Conservation (phyloP, 2,329 filamentous ascomycete genomes). For the Pestalotiopsis sp. region DNA sequence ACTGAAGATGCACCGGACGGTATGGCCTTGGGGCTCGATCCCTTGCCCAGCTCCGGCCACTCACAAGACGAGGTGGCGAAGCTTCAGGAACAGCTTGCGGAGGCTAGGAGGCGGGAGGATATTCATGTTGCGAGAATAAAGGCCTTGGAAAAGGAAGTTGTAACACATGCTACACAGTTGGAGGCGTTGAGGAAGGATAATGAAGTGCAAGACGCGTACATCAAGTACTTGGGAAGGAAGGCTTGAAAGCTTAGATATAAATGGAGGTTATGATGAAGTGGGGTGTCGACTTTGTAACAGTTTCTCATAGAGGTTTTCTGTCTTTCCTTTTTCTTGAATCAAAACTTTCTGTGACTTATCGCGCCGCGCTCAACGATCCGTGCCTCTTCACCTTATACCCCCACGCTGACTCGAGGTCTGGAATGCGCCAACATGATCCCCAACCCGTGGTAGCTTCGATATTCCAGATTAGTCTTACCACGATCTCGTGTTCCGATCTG, state of each 20-base stretch:
- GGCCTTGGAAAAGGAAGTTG: background rate
- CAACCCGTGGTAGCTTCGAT: constrained; percentile 57
- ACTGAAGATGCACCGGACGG: background rate
- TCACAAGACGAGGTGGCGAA: background rate
- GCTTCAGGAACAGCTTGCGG: background rate
- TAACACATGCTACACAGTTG: no score
- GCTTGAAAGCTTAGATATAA: background rate
- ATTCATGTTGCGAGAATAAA: background rate
- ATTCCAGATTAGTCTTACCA: constrained; percentile 46
- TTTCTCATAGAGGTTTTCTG: background rate
- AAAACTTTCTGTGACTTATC: background rate
- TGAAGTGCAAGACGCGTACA: no score
- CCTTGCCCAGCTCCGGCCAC: background rate
- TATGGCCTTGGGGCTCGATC: background rate
- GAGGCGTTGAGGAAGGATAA: background rate
- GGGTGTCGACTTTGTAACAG: background rate
- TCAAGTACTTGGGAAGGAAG: background rate
- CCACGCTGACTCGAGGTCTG: constrained; percentile 48
- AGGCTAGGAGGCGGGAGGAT: background rate
- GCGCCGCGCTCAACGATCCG: background rate
- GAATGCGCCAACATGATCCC: constrained; percentile 55
- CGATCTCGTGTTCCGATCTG: constrained; percentile 40
- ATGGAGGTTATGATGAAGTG: background rate
- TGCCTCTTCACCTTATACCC: constrained; percentile 33
- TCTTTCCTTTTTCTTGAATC: background rate